Evolutionary conservation across 352 stramenopile genomes (phyloP).

Genomic region (Globisporangium cederbergense): DNA sequence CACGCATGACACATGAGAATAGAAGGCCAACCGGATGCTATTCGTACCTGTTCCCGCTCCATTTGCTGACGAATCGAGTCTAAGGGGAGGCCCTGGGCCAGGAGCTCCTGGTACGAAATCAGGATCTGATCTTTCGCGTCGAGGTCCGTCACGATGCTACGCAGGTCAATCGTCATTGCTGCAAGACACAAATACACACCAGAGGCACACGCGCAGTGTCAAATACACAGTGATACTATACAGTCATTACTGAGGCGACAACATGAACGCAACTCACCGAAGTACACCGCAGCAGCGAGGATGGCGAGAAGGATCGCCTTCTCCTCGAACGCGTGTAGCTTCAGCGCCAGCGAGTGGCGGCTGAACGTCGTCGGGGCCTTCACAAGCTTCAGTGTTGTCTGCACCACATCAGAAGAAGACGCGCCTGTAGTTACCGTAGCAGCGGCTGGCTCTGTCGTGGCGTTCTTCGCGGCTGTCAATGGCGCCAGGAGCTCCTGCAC

Average conservation of each 20-base stretch:
- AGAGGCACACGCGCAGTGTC: conserved; percentile 3
- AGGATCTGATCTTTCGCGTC: conserved; percentile 44
- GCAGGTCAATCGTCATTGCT: conserved; percentile 51
- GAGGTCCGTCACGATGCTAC: conserved; percentile 41
- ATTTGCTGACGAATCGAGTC: conserved; percentile 68
- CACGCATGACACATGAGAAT: not conserved
- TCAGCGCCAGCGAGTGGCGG: conserved; percentile 50
- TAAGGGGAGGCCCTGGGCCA: conserved; percentile 55
- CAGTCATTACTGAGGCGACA: not conserved
- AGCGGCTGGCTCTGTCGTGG: not conserved
- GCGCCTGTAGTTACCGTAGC: not conserved
- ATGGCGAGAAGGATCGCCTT: conserved; percentile 58
- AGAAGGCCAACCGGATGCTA: not conserved
- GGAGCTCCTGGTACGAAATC: conserved; percentile 56
- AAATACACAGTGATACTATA: not conserved
- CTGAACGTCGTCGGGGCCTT: conserved; percentile 35
- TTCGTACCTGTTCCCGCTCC: conserved; percentile 57
- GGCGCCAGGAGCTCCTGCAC: conserved; percentile 50
- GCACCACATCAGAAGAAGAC: not conserved
- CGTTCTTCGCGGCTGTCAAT: conserved; percentile 1
- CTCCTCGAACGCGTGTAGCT: conserved; percentile 49
- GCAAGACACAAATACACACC: not conserved
- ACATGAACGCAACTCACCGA: conserved; percentile 24
- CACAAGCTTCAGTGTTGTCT: conserved; percentile 6
- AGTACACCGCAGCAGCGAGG: conserved; percentile 40